Base-by-base conservation (phyloP, 495 filamentous ascomycete genomes). In the Penicillium diatomitis region DNA sequence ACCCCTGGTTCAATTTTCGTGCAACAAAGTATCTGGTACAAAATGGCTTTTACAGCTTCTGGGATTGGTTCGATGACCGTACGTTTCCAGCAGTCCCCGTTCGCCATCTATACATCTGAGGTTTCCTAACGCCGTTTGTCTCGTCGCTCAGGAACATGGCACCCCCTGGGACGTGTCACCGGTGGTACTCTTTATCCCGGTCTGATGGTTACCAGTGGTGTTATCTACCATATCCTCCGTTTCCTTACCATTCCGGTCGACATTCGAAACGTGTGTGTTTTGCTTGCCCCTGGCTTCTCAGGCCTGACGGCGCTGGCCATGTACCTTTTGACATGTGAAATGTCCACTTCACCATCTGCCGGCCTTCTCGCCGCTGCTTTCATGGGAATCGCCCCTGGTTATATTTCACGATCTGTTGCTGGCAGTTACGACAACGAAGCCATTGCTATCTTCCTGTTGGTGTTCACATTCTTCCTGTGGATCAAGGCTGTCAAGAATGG, bases 61-160 rank as follows among this genome's bases (percentile, higher is more conserved):
- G 94, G 94, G 91, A 99, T 70, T 99, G 94, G 94, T 99, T 99
- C 63, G 94, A 99, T 73, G 94, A 99, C 76, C 84, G 92, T 87
- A 78, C 41, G 82, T 69, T 53, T 20, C 20, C 20, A 20, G 20
- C 20, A 20, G 20, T 20, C 20, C 20, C 20, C 20, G 27, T 40
- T 40, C 40, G 49, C 50, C 39, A 32, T 39, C 44, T 37, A 29
- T 61, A 44, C 32, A 46, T 49, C 39, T 5, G 44, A 20, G 11
- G n/a, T n/a, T 30, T 54, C 45, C 58, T 65, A 37, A 64, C 52
- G 38, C 48, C 28, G 53, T 54, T 56, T 60, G 47, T 41, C 39
- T 57, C 32, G 44, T 46, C 52, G 28, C 46, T 36, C 48, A 88
- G 84, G 85, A 75, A 98, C 94, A 80, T 99, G 94, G 94, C 92